Evolutionary conservation across 192 early-diverging fungal species (phyloP), one percentile per base, ranked within the genome.

Genomic region (Coemansia sp.): DNA sequence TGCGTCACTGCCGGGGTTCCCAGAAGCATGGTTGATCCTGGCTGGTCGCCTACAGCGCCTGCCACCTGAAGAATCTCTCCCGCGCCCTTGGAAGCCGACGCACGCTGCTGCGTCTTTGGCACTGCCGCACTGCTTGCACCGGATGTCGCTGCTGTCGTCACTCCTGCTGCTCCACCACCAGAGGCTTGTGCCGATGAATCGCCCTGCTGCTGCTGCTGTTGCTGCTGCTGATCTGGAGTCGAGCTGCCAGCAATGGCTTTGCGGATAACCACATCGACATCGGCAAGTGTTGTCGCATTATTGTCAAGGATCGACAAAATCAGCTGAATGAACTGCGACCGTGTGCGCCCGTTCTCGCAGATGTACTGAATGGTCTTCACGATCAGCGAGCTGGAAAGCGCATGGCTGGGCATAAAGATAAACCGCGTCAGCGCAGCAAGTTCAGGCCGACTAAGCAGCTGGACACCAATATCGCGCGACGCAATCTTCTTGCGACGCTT

Each of bases 341-440:
- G 86, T 2, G 94, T 92, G 60, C 89, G 90, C 44, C 87, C 90
- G 72, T 97, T 97, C 74, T 97, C 95, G 72, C 93, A 93, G 4
- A 99, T 84, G 45, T 68, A 76, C 68, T 76, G 79, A 65, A 82
- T 68, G 22, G 72, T 73, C 65, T 68, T 69, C 19, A 45, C 43
- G 13, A 77, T 66, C 68, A 77, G 68, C 20, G 79, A 45, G 65
- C 93, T 94, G 7, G 90, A 79, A 44, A 97, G 73, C 10, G 91
- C 85, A 6, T 91, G 87, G 77, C 92, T 92, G 32, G 95, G 94
- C 43, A 97, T 64, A 70, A 97, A 97, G 56, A 96, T 85, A 17
- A 99, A 85, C 20, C 95, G 87, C 20, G 94, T 80, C 51, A 99
- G 86, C 4, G 91, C 93, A 14, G 91, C 87, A 20, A 99, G 65